Percentiles rank a stretch among this genome's conserved stretches.
phyloP scores from a whole-genome alignment of 352 stramenopile genomes.

The Vaucheria bursata region DNA sequence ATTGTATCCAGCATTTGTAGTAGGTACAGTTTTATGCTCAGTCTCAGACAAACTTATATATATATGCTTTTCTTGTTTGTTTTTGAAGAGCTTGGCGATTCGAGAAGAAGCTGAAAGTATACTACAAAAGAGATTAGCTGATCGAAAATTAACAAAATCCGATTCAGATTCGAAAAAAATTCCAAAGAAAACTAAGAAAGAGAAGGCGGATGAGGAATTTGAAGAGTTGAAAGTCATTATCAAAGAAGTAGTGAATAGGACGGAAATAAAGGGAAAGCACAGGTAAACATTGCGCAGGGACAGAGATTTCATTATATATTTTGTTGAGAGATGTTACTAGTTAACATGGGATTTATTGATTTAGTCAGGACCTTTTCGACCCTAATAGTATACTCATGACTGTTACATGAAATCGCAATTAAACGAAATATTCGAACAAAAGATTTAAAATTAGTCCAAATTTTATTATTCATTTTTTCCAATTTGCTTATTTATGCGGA shows the following conservation, averaged over 20 bases:
- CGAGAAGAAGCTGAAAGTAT: constrained; percentile 32
- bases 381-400: too few relatives aligned
- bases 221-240: constrained; percentile 30
- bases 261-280: constrained; percentile 36
- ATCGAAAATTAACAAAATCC: constrained; percentile 6
- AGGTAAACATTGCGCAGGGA: constrained; percentile 21
- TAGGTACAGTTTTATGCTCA: neutral
- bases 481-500: too few relatives aligned
- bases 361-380: too few relatives aligned
- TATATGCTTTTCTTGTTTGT: neutral
- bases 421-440: too few relatives aligned
- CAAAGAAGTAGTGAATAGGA: constrained; percentile 25
- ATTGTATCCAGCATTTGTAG: neutral
- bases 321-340: too few relatives aligned
- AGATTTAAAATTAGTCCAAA: too few relatives aligned
- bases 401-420: too few relatives aligned
- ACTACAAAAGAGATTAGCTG: constrained; percentile 24
- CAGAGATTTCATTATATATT: too few relatives aligned
- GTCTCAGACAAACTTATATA: neutral
- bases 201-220: constrained; percentile 29
- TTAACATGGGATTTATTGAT: too few relatives aligned
- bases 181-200: constrained; percentile 8
- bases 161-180: neutral
- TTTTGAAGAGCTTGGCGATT: constrained; percentile 23
- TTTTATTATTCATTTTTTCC: too few relatives aligned